These are phyloP conservation scores for Phenoliferia sp. DNA, from an alignment of 1,284 basidiomycete genomes.

Conservation along the genomic window DNA sequence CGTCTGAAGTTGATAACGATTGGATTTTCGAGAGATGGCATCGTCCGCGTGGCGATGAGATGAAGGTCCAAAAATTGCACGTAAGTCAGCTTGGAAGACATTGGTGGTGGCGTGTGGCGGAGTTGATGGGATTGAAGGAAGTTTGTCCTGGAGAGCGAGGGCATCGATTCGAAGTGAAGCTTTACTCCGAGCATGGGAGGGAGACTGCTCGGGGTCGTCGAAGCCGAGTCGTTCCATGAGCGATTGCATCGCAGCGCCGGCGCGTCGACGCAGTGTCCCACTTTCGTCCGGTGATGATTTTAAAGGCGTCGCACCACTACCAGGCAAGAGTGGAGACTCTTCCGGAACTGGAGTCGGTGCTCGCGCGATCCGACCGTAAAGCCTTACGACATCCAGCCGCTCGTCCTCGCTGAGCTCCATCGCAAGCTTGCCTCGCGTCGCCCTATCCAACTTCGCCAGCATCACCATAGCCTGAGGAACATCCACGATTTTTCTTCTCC, in stretches of 20 bases:
- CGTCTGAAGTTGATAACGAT: neutral
- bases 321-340: neutral
- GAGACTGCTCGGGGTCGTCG: neutral
- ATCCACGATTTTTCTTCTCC: neutral
- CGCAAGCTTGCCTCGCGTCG: neutral
- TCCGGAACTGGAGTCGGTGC: neutral
- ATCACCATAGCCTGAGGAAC: neutral
- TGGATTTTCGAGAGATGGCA: neutral
- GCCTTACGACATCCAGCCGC: conserved; percentile 11
- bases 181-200: neutral
- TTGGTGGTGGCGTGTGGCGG: neutral
- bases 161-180: neutral
- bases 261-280: neutral
- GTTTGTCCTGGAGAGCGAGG: neutral
- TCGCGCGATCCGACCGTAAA: neutral
- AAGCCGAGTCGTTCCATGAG: neutral
- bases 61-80: neutral
- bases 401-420: neutral
- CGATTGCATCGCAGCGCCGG: neutral
- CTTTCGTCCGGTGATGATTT: neutral
- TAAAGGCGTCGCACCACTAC: neutral
- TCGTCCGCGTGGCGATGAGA: neutral
- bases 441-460: neutral
- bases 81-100: neutral
- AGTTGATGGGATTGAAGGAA: neutral